A percentile compares a stretch with the other conserved stretches of the same genome.
Conservation (phyloP, 176 grass and related monocot genomes). For the Hsuehochloa calcarea region DNA sequence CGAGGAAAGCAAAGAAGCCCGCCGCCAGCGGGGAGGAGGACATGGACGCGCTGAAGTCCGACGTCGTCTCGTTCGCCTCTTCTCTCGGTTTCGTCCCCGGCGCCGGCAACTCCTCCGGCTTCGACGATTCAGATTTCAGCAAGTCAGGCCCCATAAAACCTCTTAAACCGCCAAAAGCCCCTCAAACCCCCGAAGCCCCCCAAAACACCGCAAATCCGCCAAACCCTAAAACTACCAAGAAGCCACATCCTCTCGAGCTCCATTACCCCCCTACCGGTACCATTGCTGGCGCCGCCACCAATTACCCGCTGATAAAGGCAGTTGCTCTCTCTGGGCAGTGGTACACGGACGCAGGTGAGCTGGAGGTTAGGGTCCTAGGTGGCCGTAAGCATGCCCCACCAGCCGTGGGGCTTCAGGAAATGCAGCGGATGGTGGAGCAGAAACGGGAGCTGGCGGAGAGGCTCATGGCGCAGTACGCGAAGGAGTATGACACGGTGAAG, state of each 20-base stretch:
- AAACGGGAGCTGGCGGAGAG: slow-evolving; percentile 73
- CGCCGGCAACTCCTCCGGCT: slow-evolving; percentile 48
- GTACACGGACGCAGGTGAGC: slow-evolving; percentile 61
- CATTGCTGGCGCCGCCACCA: slow-evolving; percentile 16
- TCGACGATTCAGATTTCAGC: slow-evolving; percentile 91
- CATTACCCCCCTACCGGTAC: background rate
- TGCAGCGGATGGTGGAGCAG: slow-evolving; percentile 53
- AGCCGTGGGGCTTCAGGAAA: slow-evolving; percentile 45
- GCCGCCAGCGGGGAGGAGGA: slow-evolving; percentile 25
- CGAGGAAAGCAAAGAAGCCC: slow-evolving; percentile 41
- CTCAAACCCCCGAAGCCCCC: slow-evolving; percentile 5
- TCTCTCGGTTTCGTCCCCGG: slow-evolving; percentile 60
- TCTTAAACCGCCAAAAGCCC: slow-evolving; percentile 12
- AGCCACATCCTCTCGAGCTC: slow-evolving; percentile 58
- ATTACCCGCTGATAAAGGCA: slow-evolving; percentile 56
- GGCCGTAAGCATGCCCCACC: slow-evolving; percentile 33
- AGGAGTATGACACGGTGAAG: slow-evolving; percentile 59
- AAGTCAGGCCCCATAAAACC: slow-evolving; percentile 63
- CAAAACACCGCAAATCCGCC: background rate
- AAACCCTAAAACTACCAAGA: slow-evolving; percentile 38
- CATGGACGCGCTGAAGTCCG: slow-evolving; percentile 55
- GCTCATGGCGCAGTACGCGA: slow-evolving; percentile 66
- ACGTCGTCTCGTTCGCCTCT: slow-evolving; percentile 83
- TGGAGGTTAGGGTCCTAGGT: slow-evolving; percentile 60
- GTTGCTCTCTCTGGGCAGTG: slow-evolving; percentile 59